Evolutionary conservation across 257 asterid species (phyloP), one percentile per base, ranked within the genome.

Genomic region (Nemophila menziesii): DNA sequence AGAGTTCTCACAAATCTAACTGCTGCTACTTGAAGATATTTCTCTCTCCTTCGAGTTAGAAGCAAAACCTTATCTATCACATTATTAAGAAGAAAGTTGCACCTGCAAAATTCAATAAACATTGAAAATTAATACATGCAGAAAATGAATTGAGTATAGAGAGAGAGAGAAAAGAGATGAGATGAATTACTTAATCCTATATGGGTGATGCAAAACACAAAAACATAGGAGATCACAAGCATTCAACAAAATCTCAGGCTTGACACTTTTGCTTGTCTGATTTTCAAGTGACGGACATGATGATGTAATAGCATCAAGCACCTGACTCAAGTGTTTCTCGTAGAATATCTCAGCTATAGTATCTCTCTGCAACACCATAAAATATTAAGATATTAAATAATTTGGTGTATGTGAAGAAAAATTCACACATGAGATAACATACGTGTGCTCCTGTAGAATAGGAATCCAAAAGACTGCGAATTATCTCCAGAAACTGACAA

Each of bases 201-300:
- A 70, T 16, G 99, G 92, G 67, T 90, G 99, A 70, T 86, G 94
- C 75, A 81, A 54, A 39, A 90, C 80, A 41, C 94, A 90, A 68
- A 81, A 90, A 85, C 89, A 79, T 50, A 90, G 86, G 61, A 90
- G 82, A 56, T 90, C 99, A 66, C 96, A 85, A 49, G 82, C 68
- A 63, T 80, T 85, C 51, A 85, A 63, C 33, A 90, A 67, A 48
- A 85, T 90, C 58, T 90, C 99, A 44, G 99, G 93, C 69, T 75
- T 85, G 65, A 64, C 69, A 18, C 61, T n/a, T n/a, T n/a, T 42
- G 47, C 65, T 72, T 51, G n/a, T 20, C 19, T 55, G 83, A 53
- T 52, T 64, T 69, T 62, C 62, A 43, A 38, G 53, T 55, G 70
- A 58, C n/a, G 64, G 70, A 70, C 99, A 90, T 16, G 96, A 76